phyloP scores from a whole-genome alignment of 345 rosid species.

The Salix exigua region DNA sequence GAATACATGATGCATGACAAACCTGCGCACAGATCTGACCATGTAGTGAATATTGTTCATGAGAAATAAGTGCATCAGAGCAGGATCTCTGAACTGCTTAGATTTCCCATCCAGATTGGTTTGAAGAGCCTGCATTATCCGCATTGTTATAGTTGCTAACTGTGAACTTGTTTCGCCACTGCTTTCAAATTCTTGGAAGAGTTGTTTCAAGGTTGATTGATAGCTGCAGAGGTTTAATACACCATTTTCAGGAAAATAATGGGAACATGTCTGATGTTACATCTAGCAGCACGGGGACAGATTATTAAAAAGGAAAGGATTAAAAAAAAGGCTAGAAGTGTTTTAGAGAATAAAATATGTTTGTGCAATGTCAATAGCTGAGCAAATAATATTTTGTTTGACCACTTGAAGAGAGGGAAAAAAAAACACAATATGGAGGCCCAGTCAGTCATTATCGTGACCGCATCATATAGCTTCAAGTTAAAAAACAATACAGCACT shows the following conservation, averaged over 20 bases:
- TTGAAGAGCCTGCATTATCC: conserved; percentile 99
- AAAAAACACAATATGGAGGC: not conserved
- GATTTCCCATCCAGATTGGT: conserved; percentile 91
- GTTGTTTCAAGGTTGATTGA: conserved; percentile 90
- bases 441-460: not conserved
- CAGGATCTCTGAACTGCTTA: conserved; percentile 86
- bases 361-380: not conserved
- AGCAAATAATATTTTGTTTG: not conserved
- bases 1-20: conserved; percentile 16
- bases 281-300: not conserved
- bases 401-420: not conserved
- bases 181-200: conserved; percentile 85
- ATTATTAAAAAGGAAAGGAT: not conserved
- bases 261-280: not conserved
- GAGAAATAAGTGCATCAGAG: conserved; percentile 86
- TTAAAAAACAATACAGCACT: not conserved
- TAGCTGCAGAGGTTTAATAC: conserved; percentile 51
- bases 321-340: not conserved
- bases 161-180: conserved; percentile 63
- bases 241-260: conserved; percentile 5
- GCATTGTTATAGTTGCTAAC: conserved; percentile 83
- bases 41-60: conserved; percentile 99
- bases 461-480: not conserved
- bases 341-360: not conserved
- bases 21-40: conserved; percentile 99